Percentiles rank a stretch among this genome's conserved stretches.
These are phyloP conservation scores for Dissophora globulifera DNA, from an alignment of 192 early-diverging fungal genomes.

Conservation along the genomic window DNA sequence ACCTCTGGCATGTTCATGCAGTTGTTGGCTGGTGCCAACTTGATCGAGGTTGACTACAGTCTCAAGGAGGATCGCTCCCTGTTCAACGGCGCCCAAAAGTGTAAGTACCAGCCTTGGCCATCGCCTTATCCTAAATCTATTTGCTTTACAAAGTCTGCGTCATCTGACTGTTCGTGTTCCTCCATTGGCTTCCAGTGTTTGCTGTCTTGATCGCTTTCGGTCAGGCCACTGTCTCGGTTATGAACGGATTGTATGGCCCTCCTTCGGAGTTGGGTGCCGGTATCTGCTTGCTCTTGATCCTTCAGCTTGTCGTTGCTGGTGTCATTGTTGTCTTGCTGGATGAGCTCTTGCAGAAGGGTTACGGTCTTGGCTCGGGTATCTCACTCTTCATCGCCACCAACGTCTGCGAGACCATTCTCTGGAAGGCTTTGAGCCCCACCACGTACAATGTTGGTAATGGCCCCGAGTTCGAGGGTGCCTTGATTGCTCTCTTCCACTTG, in stretches of 20 bases:
- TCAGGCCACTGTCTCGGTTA: constrained; percentile 97
- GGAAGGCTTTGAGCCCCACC: constrained; percentile 98
- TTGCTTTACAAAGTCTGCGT: too few relatives aligned
- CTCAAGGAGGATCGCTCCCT: constrained; percentile 98
- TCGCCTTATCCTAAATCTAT: too few relatives aligned
- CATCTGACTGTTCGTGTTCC: too few relatives aligned
- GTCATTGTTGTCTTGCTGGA: constrained; percentile 98
- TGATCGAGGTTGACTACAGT: constrained; percentile 99
- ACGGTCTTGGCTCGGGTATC: constrained; percentile 99
- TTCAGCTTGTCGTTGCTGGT: constrained; percentile 97
- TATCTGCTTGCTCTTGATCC: constrained; percentile 94
- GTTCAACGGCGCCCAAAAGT: constrained; percentile 99
- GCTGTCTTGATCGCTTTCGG: constrained; percentile 99
- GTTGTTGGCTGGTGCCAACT: constrained; percentile 95
- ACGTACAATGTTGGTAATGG: constrained; percentile 98
- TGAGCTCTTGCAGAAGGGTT: constrained; percentile 99
- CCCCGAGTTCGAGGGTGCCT: constrained; percentile 98
- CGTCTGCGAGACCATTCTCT: constrained; percentile 99
- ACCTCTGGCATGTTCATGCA: constrained; percentile 99
- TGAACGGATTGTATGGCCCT: constrained; percentile 97
- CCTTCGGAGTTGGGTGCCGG: constrained; percentile 96
- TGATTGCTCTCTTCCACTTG: constrained; percentile 94
- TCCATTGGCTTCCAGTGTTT: constrained; percentile 76
- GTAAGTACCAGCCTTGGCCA: constrained; percentile 42
- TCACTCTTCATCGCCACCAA: constrained; percentile 99